Base-by-base conservation (phyloP, 371 early-diverging fungal species). In the Circinella umbellata region DNA sequence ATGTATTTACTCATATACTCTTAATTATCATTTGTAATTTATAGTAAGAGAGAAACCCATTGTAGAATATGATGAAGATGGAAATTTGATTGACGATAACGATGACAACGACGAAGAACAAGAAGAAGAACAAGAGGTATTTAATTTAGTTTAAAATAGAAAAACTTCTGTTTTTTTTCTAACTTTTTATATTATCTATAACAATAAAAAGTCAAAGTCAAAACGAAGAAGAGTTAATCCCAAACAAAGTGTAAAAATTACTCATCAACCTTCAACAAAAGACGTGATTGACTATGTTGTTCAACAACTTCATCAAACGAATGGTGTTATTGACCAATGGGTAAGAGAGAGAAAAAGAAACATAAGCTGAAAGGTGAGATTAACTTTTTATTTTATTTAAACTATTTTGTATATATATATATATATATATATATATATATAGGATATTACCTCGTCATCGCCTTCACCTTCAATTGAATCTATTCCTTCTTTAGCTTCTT, bases 21-120 rank as follows among this genome's bases (percentile, higher is more conserved):
- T 20, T 54, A 54, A 54, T 20, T 10, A 11, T 35, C 7, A n/a
- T 66, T 46, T 53, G 27, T 0, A 17, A 57, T 3, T 35, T 57
- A 4, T 66, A 84, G 84, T 76, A 14, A 76, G 72, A 55, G 73
- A 73, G 55, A 84, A 80, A 20, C 67, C 74, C 3, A 54, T 84
- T n/a, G 80, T 84, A 7, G 84, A 84, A 67, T 84, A 84, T 46
- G 84, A 84, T 61, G 82, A 81, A 64, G 65, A 80, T 55, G 84
- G 84, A 9, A 73, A 81, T 35, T 61, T 81, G 8, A 72, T 82
- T 55, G 69, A 75, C 37, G 70, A 76, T 36, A 69, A 72, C 27
- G 79, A 84, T n/a, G 72, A 72, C 42, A 69, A 67, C 11, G 49
- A 67, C 4, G 65, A 57, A 7, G 57, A 57, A 18, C 10, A 57